phyloP scores from a whole-genome alignment of 2,329 filamentous ascomycete species.

The Mollisiaceae sp. region DNA sequence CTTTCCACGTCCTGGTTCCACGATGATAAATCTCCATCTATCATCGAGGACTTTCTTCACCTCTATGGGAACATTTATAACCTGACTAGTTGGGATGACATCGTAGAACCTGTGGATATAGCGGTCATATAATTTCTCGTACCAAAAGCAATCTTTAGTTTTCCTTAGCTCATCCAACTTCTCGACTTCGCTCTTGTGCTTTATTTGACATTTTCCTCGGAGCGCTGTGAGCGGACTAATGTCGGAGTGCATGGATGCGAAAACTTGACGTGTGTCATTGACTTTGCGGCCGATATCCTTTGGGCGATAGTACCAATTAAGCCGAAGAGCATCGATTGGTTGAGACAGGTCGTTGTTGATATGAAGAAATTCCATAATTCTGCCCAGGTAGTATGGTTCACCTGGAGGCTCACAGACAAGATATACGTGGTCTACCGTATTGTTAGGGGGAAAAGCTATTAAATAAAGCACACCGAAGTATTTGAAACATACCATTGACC shows the following conservation, averaged over 20 bases:
- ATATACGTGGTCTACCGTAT: constrained; percentile 78
- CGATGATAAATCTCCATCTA: constrained; percentile 94
- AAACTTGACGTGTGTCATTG: constrained; percentile 88
- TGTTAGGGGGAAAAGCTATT: constrained; percentile 6
- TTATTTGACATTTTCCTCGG: constrained; percentile 90
- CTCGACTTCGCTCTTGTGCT: constrained; percentile 84
- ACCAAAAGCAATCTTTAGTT: constrained; percentile 90
- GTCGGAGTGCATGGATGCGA: constrained; percentile 98
- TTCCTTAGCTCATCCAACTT: constrained; percentile 86
- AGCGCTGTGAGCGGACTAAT: constrained; percentile 90
- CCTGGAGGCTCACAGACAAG: constrained; percentile 96
- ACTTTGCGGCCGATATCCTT: constrained; percentile 94
- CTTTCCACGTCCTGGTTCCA: constrained; percentile 92
- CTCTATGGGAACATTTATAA: constrained; percentile 94
- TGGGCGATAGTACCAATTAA: constrained; percentile 98
- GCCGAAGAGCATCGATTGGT: constrained; percentile 83
- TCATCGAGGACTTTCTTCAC: constrained; percentile 97
- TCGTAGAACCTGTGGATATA: constrained; percentile 99
- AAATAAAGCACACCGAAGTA: background rate
- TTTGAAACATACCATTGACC: constrained; percentile 75
- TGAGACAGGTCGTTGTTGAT: constrained; percentile 73
- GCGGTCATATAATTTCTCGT: constrained; percentile 94
- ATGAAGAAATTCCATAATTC: constrained; percentile 98
- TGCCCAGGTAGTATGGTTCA: constrained; percentile 95
- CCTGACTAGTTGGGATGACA: constrained; percentile 86